phyloP scores from a whole-genome alignment of 352 stramenopile genomes.

The Phytophthora brassicae region DNA sequence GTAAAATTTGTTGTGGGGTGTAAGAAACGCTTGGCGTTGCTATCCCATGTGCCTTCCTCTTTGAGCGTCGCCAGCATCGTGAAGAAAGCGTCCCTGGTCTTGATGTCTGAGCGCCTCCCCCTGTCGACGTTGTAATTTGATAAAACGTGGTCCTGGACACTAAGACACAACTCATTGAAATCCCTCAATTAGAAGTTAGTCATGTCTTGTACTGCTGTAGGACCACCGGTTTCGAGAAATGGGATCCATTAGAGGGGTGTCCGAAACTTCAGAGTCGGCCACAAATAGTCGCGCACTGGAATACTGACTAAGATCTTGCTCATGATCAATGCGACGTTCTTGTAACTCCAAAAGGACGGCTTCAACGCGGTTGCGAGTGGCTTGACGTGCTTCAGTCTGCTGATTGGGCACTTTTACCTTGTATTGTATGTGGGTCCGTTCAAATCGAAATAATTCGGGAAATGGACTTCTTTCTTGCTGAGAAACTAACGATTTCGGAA shows the following conservation, averaged over 20 bases:
- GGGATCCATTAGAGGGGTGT: neutral
- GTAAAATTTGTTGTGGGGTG: neutral
- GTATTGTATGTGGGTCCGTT: neutral
- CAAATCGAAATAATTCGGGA: neutral
- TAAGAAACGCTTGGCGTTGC: neutral
- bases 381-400: neutral
- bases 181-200: no score
- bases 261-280: neutral
- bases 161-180: neutral
- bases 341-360: neutral
- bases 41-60: neutral
- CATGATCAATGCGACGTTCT: neutral
- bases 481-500: neutral
- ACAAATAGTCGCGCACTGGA: neutral
- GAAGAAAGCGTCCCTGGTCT: constrained; percentile 6
- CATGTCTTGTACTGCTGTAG: no score
- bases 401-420: neutral
- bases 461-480: neutral
- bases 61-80: constrained; percentile 3
- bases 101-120: neutral
- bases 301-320: neutral
- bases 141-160: neutral
- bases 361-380: neutral
- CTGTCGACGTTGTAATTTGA: neutral
- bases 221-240: neutral